These are phyloP conservation scores for Suillus subluteus DNA, from an alignment of 768 basidiomycete genomes.

Conservation along the genomic window DNA sequence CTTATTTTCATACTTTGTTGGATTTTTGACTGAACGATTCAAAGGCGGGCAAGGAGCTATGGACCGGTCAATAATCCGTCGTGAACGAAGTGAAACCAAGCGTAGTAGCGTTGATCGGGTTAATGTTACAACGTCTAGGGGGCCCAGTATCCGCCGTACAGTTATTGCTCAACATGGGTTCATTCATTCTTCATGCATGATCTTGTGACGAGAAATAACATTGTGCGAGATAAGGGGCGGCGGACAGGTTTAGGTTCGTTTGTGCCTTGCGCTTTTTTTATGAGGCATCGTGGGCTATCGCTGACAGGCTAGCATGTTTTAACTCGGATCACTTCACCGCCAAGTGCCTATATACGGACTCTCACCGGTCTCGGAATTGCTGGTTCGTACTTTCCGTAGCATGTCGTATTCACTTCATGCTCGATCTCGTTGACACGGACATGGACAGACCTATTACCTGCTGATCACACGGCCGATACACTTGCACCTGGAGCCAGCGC, in stretches of 20 bases:
- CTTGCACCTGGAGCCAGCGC: slow-evolving; percentile 27
- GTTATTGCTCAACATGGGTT: background rate
- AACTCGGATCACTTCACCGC: background rate
- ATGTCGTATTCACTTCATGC: background rate
- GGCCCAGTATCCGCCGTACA: background rate
- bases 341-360: background rate
- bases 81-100: background rate
- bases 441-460: slow-evolving; percentile 39
- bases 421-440: background rate
- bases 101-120: background rate
- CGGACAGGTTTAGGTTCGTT: background rate
- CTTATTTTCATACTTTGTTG: background rate
- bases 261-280: background rate
- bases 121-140: background rate
- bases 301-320: background rate
- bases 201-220: background rate
- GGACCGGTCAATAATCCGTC: background rate
- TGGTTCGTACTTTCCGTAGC: slow-evolving; percentile 40
- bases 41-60: background rate
- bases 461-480: slow-evolving; percentile 39
- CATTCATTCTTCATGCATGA: background rate
- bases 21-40: background rate
- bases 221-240: background rate
- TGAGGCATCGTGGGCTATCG: background rate
- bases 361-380: slow-evolving; percentile 64